Base-by-base conservation (phyloP, 2,329 filamentous ascomycete genomes). In the Coleophoma eucalyptorum region DNA sequence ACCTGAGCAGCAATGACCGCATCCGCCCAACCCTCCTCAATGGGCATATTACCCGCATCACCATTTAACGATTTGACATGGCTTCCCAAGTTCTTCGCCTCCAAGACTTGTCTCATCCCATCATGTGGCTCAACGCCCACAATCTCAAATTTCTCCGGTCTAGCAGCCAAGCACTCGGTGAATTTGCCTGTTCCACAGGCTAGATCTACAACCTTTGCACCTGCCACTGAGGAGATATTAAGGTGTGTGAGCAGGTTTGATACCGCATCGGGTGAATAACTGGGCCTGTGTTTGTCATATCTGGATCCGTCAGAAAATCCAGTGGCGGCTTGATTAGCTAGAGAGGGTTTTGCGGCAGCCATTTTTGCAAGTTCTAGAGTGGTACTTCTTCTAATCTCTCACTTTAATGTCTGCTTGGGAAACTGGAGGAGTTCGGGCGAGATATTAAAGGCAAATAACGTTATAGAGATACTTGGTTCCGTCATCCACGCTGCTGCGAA, bases 101-200 rank as follows among this genome's bases (percentile, higher is more conserved):
- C 75, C 43, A 90, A 71, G 58, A 81, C 76, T 43, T 71, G 71
- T 37, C 86, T 73, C 86, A 90, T 90, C n/a, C 73, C 76, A 50
- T 69, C 70, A 60, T 87, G 79, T 20, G 86, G 86, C 66, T 89
- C 78, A 45, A 89, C 71, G 43, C 84, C 79, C 43, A 83, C 61
- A 55, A 90, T 71, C 32, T 74, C 65, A 66, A 79, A 89, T 6
- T 68, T 62, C 66, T 89, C 87, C 1, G 75, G 70, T 31, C 84
- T 71, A 13, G 66, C 69, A 6, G 81, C 79, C 33, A 90, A 72
- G 16, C 77, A 59, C 64, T 85, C 81, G 0, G 86, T 89, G 61
- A 89, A 84, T 61, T 88, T 88, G 21, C 86, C 86, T 1, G 85
- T 88, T 0, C 86, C 85, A 3, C 84, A 82, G 1, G 78, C 86